Evolutionary conservation across 495 filamentous ascomycete genomes (phyloP), one percentile per base, ranked within the genome.

Genomic region (Penicillium alfredii): DNA sequence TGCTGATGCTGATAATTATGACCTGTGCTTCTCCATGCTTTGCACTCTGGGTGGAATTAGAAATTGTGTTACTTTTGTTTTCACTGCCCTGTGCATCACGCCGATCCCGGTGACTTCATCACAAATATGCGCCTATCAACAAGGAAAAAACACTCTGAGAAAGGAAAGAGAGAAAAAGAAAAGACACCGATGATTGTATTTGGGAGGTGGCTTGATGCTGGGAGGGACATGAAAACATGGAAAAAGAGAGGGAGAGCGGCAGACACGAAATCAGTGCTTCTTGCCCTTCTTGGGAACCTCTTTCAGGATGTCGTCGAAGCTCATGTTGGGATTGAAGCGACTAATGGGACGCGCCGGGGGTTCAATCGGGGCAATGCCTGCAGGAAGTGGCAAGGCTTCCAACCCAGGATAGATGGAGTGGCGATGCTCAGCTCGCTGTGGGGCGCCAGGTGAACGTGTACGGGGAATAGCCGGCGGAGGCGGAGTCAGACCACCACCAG

Each of bases 231-330:
- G 27, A 16, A 19, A 34, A 40, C 12, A 30, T 26, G 29, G 21
- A 36, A 40, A 21, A 23, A 42, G 35, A 39, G 39, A 26, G 35
- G 33, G 11, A 42, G 17, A 43, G 31, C 30, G 24, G 39, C 24
- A 33, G 38, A 38, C 23, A 19, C 24, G 29, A 38, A 16, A 38
- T 38, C 26, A n/a, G 19, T 68, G 69, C 40, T 60, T 61, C 36
- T 61, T 63, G 33, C 45, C 50, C 34, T 63, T 59, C 32, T 63
- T 59, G 6, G 71, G 66, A 19, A 64, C 61, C 30, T 73, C 60
- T 34, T 52, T 64, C 32, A 75, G 42, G 32, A 75, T 75, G 35
- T 72, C 64, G 32, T 72, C 71, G 45, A 75, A 75, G 34, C 67
- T 75, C 63, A 71, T 71, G 40, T 63, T 71, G 35, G 55, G 66